A percentile compares a stretch with the other conserved stretches of the same genome.
These are phyloP conservation scores for grape (Vitis vinifera) DNA, from an alignment of 164 flowering plant species.

Conservation along the genomic window DNA sequence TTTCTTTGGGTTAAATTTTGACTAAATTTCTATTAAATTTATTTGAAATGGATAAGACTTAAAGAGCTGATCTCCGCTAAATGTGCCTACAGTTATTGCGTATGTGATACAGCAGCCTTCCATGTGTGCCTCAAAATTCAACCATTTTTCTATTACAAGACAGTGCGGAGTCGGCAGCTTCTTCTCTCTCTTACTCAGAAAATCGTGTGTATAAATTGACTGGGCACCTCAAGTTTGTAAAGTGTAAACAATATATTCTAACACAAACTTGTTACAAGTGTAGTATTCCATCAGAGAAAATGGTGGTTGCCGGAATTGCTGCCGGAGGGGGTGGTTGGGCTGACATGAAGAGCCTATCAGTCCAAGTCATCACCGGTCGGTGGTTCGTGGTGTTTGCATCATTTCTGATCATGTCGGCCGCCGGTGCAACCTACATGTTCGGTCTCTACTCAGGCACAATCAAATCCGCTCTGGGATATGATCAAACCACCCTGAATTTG, in stretches of 20 bases:
- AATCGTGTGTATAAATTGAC: too few species aligned
- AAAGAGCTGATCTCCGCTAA: too few species aligned
- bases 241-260: not conserved
- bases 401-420: conserved; percentile 35
- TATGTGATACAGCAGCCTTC: too few species aligned
- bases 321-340: not conserved
- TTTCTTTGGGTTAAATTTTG: too few species aligned
- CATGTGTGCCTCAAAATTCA: too few species aligned
- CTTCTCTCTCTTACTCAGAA: too few species aligned
- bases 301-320: conserved; percentile 3
- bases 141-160: too few species aligned
- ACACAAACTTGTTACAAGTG: not conserved
- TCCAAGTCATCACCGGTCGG: conserved; percentile 24
- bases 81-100: too few species aligned
- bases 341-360: conserved; percentile 7
- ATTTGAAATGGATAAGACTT: too few species aligned
- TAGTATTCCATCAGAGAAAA: not conserved
- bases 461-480: conserved; percentile 33
- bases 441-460: conserved; percentile 26
- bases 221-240: too few species aligned
- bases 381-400: conserved; percentile 49
- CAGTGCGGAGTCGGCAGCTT: too few species aligned
- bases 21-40: too few species aligned
- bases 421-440: conserved; percentile 47
- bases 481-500: conserved; percentile 41